Evolutionary conservation across 352 stramenopile species (phyloP).

Genomic region (Phytopythium litorale): DNA sequence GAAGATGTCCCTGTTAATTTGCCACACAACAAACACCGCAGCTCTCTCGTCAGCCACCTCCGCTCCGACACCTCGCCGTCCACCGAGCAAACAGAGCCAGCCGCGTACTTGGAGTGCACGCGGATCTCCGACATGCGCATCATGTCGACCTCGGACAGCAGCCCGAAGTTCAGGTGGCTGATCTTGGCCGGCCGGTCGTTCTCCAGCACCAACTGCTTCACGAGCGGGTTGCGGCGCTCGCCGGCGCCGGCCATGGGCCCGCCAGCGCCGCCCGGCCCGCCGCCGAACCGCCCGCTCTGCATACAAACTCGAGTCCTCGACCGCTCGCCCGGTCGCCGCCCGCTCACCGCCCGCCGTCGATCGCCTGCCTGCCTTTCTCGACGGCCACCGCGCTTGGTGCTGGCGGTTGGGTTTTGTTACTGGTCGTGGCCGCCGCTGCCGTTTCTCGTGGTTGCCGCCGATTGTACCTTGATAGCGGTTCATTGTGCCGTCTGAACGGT

Average conservation of each 20-base stretch:
- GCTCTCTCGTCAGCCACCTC: not conserved
- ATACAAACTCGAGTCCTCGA: constrained; percentile 11
- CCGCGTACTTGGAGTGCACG: constrained; percentile 76
- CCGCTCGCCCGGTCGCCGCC: not conserved
- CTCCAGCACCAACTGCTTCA: constrained; percentile 88
- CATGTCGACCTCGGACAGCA: constrained; percentile 96
- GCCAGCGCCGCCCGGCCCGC: constrained; percentile 7
- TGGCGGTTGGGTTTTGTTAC: constrained; percentile 1
- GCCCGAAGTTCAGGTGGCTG: constrained; percentile 96
- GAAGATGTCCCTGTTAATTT: constrained; percentile 92
- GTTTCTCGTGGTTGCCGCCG: constrained; percentile 5
- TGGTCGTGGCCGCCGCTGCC: not conserved
- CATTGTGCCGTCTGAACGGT: not conserved
- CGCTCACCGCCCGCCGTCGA: too few species aligned
- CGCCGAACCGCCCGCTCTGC: constrained; percentile 30
- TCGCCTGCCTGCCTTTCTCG: not conserved
- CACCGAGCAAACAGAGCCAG: not conserved
- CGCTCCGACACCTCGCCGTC: not conserved
- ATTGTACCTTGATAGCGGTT: not conserved
- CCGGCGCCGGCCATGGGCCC: constrained; percentile 20
- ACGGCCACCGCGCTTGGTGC: not conserved
- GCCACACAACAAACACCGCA: not conserved
- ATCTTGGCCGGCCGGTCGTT: constrained; percentile 93
- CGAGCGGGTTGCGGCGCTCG: constrained; percentile 80
- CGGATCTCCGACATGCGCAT: constrained; percentile 94